Evolutionary conservation across 1,284 basidiomycete species (phyloP), one percentile per base, ranked within the genome.

Genomic region (Xanthoconium separans): DNA sequence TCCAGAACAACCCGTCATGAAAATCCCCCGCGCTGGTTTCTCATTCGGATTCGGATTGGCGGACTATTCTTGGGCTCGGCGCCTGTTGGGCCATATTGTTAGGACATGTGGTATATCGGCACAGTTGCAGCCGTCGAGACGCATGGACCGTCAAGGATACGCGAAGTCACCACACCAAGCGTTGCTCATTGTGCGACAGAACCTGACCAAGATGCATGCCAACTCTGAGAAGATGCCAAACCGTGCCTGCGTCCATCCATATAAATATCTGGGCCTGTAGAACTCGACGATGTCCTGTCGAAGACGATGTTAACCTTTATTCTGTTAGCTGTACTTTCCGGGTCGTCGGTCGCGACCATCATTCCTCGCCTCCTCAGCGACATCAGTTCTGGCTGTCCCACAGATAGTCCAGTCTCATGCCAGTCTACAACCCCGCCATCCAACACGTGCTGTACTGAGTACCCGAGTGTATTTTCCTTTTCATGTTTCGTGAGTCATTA

Each of bases 371-470:
- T 76, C n/a, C 66, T 75, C 50, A 60, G 58, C 18, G 62, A 67
- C 39, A 53, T 68, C 31, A 66, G 66, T 55, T 77, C 75, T 2
- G 70, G 76, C 27, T 83, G 81, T 54, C 70, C 75, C 4, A 69
- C 71, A 1, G 65, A 69, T 30, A 73, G 78, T 7, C 59, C 71
- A 8, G 58, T 63, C 12, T 78, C 81, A 37, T 85, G 83, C 67
- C 73, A 76, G 39, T 78, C 77, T 47, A 66, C 76, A 10, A 16
- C 16, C 24, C 3, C 40, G 1, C 58, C 64, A 2, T 73, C 73
- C 18, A 64, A 77, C 55, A 64, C 74, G 20, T 84, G 79, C 61
- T 84, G 79, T 60, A 80, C 79, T 51, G 82, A 85, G 65, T 69
- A 70, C 27, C 81, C 80, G 11, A 76, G 80, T 49, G 79, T 73